Conservation (phyloP, 148 eudicot genomes). For the Rhododendron griersonianum region DNA sequence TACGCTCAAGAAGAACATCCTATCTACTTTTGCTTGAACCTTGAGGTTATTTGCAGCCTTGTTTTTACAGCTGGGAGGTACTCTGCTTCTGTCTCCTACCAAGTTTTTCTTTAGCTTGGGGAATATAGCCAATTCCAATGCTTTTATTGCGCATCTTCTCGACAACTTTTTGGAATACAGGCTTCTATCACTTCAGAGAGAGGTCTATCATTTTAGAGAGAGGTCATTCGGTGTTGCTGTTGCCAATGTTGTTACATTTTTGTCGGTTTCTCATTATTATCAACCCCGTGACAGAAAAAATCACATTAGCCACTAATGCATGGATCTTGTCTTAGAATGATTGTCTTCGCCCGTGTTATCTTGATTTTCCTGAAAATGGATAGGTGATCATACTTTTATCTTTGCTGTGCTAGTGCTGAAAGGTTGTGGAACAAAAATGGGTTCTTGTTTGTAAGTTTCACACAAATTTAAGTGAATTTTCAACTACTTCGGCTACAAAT, state of each 20-base stretch:
- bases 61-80: background rate
- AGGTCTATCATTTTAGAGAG: background rate
- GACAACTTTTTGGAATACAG: background rate
- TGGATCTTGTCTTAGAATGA: background rate
- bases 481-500: too few species aligned
- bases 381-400: background rate
- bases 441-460: background rate
- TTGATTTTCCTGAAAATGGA: background rate
- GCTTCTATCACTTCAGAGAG: background rate
- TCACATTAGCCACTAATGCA: background rate
- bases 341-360: background rate
- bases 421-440: background rate
- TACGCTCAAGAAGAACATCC: conserved; percentile 89
- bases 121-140: background rate
- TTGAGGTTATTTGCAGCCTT: background rate
- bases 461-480: background rate
- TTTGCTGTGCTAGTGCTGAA: background rate
- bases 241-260: background rate
- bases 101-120: background rate
- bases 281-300: background rate
- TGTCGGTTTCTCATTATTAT: background rate
- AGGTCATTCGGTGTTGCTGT: background rate
- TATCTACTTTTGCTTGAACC: conserved; percentile 51
- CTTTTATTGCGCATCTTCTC: background rate
- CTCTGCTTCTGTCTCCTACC: background rate